Conservation (phyloP, 2,329 filamentous ascomycete genomes). For the Zalaria obscura region DNA sequence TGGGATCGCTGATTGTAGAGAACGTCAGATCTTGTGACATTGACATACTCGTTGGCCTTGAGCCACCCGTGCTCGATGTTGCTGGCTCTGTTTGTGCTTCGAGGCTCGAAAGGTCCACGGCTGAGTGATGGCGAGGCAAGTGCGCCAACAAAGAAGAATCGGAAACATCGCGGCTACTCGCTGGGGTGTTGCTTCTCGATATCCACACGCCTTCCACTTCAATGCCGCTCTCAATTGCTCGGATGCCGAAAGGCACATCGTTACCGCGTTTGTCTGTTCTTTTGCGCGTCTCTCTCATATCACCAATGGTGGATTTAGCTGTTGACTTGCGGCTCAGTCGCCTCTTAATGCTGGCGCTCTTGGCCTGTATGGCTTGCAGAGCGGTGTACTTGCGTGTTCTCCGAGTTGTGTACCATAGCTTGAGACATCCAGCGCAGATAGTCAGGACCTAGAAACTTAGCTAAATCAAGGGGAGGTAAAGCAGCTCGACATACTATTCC, state of each 20-base stretch:
- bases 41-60: constrained; percentile 11
- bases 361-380: constrained; percentile 6
- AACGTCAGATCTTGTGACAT: constrained; percentile 12
- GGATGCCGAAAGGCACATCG: constrained; percentile 73
- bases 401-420: constrained; percentile 38
- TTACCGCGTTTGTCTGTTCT: not conserved
- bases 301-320: constrained; percentile 17
- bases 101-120: constrained; percentile 10
- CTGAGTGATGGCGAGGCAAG: constrained; percentile 3
- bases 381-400: constrained; percentile 26
- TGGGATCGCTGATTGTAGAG: not conserved
- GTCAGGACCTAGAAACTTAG: constrained; percentile 38
- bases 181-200: constrained; percentile 28
- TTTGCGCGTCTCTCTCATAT: not conserved
- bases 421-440: constrained; percentile 52
- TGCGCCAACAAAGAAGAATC: constrained; percentile 9
- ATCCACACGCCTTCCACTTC: constrained; percentile 67
- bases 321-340: not conserved
- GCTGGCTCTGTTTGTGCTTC: not conserved
- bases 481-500: constrained; percentile 27
- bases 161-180: constrained; percentile 11
- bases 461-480: too few species aligned
- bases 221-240: constrained; percentile 70
- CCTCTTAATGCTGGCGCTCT: not conserved
- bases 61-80: constrained; percentile 4